Conservation (phyloP, 2,329 filamentous ascomycete species). For the Passalora sequoiae region DNA sequence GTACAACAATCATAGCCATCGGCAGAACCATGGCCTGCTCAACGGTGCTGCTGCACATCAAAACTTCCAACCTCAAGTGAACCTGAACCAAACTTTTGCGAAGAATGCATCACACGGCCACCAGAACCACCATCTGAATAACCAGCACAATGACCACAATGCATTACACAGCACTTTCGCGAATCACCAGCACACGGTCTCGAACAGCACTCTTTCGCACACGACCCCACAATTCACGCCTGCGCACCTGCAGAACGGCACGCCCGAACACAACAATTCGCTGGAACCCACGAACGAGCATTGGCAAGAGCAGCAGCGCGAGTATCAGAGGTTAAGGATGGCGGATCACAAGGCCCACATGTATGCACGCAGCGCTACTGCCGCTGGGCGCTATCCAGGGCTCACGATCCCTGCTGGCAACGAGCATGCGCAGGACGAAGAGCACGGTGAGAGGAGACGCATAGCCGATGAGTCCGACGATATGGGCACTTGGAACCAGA, state of each 20-base stretch:
- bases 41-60: slow-evolving; percentile 63
- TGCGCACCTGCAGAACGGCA: slow-evolving; percentile 56
- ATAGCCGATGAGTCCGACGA: slow-evolving; percentile 53
- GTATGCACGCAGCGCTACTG: slow-evolving; percentile 63
- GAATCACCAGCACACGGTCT: slow-evolving; percentile 59
- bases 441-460: slow-evolving; percentile 59
- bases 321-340: slow-evolving; percentile 28
- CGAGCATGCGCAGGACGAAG: slow-evolving; percentile 46
- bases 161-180: slow-evolving; percentile 51
- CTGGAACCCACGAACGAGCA: slow-evolving; percentile 61
- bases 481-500: slow-evolving; percentile 71
- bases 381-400: slow-evolving; percentile 26
- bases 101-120: slow-evolving; percentile 50
- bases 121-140: slow-evolving; percentile 35
- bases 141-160: slow-evolving; percentile 46
- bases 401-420: slow-evolving; percentile 35
- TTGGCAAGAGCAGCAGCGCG: slow-evolving; percentile 80
- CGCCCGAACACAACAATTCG: slow-evolving; percentile 47
- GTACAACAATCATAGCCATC: slow-evolving; percentile 55
- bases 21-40: slow-evolving; percentile 69
- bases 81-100: slow-evolving; percentile 66
- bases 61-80: slow-evolving; percentile 49
- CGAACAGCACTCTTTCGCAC: slow-evolving; percentile 58
- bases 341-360: slow-evolving; percentile 52
- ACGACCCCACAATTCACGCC: slow-evolving; percentile 59